Conservation (phyloP, 2,329 filamentous ascomycete species). For the Penicillium sp. region DNA sequence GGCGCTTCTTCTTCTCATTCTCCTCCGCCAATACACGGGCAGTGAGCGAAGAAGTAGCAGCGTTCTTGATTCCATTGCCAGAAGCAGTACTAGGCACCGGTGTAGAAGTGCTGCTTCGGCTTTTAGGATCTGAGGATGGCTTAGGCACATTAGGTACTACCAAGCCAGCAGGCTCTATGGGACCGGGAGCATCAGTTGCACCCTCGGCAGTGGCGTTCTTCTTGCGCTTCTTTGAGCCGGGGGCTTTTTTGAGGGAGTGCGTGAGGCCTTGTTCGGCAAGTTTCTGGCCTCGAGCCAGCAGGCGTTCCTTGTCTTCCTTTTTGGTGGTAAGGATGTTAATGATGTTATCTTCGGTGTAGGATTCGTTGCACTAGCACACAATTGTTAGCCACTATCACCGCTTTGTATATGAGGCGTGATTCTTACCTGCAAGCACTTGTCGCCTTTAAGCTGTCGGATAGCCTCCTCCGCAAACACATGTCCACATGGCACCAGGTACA, state of each 20-base stretch:
- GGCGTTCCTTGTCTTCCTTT: constrained; percentile 66
- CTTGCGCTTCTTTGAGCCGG: constrained; percentile 69
- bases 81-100: constrained; percentile 32
- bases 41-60: constrained; percentile 79
- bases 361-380: constrained; percentile 64
- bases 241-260: constrained; percentile 82
- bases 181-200: constrained; percentile 30
- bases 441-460: constrained; percentile 72
- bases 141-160: constrained; percentile 34
- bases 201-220: constrained; percentile 56
- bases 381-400: background rate
- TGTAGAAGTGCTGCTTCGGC: constrained; percentile 35
- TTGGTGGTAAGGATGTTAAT: constrained; percentile 77
- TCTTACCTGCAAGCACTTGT: constrained; percentile 58
- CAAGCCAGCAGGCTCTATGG: constrained; percentile 35
- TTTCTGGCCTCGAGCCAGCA: constrained; percentile 66
- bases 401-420: background rate
- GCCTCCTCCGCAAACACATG: constrained; percentile 90
- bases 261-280: constrained; percentile 71
- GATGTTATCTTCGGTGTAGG: constrained; percentile 71
- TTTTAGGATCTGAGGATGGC: constrained; percentile 9
- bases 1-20: constrained; percentile 74
- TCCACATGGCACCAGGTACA: constrained; percentile 91
- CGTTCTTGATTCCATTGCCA: constrained; percentile 74
- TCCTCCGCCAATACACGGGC: constrained; percentile 86